Conservation (phyloP, 1,284 basidiomycete genomes). For the Exobasidium rhododendri region DNA sequence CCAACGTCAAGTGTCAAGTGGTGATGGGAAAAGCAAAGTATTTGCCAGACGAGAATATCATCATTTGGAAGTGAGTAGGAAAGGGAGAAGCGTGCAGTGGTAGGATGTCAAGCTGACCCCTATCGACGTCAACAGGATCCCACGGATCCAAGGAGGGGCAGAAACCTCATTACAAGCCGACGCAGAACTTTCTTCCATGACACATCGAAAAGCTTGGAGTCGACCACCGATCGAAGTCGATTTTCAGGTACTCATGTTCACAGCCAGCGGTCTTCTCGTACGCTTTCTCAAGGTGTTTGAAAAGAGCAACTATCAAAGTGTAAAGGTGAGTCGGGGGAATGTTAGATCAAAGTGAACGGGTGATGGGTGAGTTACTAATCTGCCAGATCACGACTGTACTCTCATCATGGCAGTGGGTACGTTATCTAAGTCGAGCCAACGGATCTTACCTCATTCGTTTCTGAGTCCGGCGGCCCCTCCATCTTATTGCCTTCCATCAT, state of each 20-base stretch:
- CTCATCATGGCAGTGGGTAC: constrained; percentile 32
- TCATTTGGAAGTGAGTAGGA: constrained; percentile 87
- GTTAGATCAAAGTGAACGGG: constrained; percentile 5
- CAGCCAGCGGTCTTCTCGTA: constrained; percentile 88
- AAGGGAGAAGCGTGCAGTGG: neutral
- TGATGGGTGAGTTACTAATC: neutral
- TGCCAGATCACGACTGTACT: neutral
- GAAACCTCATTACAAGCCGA: constrained; percentile 82
- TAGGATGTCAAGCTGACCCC: neutral
- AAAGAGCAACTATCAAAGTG: constrained; percentile 77
- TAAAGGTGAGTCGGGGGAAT: constrained; percentile 37
- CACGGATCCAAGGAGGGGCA: constrained; percentile 84
- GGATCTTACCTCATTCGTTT: constrained; percentile 46
- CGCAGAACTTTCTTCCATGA: constrained; percentile 79
- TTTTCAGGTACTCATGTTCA: constrained; percentile 98
- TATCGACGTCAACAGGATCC: constrained; percentile 64
- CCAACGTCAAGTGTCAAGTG: constrained; percentile 84
- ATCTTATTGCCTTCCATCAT: too few species aligned
- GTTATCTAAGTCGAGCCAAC: constrained; percentile 42
- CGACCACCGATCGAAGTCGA: constrained; percentile 95
- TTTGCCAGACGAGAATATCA: constrained; percentile 86
- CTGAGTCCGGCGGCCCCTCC: too few species aligned
- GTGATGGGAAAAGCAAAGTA: constrained; percentile 94
- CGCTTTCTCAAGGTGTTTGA: constrained; percentile 98
- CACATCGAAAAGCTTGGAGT: constrained; percentile 83